A percentile compares a stretch with the other conserved stretches of the same genome.
Evolutionary conservation across 257 asterid genomes (phyloP).

Genomic region (Solanum stenotomum): DNA sequence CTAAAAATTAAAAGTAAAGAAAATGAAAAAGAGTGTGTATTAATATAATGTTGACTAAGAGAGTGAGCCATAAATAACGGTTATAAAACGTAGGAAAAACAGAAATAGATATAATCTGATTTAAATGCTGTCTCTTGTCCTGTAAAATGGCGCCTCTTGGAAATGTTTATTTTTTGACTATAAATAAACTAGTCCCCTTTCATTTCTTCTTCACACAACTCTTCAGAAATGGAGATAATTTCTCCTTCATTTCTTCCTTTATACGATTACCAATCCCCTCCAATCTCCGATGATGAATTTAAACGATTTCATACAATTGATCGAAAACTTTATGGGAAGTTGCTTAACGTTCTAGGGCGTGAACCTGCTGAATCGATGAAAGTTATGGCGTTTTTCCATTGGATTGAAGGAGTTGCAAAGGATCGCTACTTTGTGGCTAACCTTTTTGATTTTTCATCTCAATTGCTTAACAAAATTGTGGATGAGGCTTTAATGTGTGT

Average conservation of each 20-base stretch:
- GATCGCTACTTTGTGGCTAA: slow-evolving; percentile 13
- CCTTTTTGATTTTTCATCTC: slow-evolving; percentile 20
- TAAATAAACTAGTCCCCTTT: neutral
- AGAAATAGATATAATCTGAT: neutral
- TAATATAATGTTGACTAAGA: neutral
- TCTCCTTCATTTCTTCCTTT: neutral
- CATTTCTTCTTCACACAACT: neutral
- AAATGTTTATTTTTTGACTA: neutral
- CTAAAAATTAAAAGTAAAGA: neutral
- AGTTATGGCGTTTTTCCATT: slow-evolving; percentile 46
- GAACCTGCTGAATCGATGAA: slow-evolving; percentile 42
- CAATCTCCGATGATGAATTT: slow-evolving; percentile 38
- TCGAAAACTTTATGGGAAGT: slow-evolving; percentile 23
- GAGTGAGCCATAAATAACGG: neutral
- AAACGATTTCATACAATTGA: slow-evolving; percentile 41
- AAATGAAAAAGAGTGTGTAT: neutral
- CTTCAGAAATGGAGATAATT: neutral
- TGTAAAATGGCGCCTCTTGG: neutral
- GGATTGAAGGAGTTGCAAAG: slow-evolving; percentile 32
- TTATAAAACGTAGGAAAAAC: neutral
- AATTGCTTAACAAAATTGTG: slow-evolving; percentile 15
- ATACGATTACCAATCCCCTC: slow-evolving; percentile 19
- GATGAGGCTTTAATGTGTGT: slow-evolving; percentile 41
- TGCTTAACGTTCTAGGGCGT: slow-evolving; percentile 28
- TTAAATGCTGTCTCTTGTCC: neutral